Percentiles rank a stretch among this genome's conserved stretches.
Evolutionary conservation across 345 rosid genomes (phyloP).

Genomic region (Citrus unshiu): DNA sequence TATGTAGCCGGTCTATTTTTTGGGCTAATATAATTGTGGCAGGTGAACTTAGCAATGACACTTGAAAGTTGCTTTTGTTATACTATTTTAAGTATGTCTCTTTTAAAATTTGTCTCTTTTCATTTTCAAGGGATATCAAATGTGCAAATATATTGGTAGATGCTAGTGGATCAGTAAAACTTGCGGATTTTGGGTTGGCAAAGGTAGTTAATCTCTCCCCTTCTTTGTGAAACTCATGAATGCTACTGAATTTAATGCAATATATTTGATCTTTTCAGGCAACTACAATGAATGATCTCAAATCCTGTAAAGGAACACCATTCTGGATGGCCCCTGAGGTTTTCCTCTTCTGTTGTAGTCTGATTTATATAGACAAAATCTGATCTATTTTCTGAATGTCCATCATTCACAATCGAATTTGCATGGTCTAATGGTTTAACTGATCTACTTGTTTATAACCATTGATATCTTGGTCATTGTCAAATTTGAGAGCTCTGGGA

Average conservation of each 20-base stretch:
- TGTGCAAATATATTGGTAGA: slow-evolving; percentile 89
- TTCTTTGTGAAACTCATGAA: neutral
- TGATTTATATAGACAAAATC: neutral
- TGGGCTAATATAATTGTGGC: neutral
- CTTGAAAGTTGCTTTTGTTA: neutral
- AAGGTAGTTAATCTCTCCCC: slow-evolving; percentile 44
- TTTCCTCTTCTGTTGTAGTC: slow-evolving; percentile 18
- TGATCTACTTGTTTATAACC: neutral
- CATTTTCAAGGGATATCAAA: slow-evolving; percentile 67
- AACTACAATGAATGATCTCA: slow-evolving; percentile 63
- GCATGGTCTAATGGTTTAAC: neutral
- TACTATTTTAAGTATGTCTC: neutral
- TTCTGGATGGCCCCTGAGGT: slow-evolving; percentile 99
- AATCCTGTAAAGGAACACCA: slow-evolving; percentile 75
- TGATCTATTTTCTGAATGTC: neutral
- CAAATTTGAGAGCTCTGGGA: neutral
- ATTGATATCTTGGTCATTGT: neutral
- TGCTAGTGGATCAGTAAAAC: slow-evolving; percentile 72
- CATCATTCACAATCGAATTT: neutral
- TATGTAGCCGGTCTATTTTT: no score
- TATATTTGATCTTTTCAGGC: slow-evolving; percentile 45
- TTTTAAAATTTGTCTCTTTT: slow-evolving; percentile 2
- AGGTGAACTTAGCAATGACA: neutral
- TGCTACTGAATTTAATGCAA: neutral
- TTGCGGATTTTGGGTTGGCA: slow-evolving; percentile 96